phyloP scores from a whole-genome alignment of 78 protist species.

The Parvularia atlantis region DNA sequence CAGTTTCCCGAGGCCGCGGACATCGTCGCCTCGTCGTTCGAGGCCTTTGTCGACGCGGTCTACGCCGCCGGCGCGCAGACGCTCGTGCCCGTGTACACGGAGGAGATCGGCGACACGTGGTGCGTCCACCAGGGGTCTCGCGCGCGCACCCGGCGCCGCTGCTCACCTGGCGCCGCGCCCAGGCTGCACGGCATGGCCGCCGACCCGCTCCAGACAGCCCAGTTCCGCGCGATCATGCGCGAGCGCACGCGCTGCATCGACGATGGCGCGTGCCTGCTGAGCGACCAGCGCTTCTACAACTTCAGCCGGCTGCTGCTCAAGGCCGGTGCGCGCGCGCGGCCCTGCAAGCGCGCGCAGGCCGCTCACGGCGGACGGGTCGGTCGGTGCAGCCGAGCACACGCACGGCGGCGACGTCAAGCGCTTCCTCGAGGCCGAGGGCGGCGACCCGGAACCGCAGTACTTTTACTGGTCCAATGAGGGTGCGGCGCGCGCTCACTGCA shows the following conservation, averaged over 20 bases:
- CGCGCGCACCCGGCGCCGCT: background rate
- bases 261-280: background rate
- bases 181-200: background rate
- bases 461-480: background rate
- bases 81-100: background rate
- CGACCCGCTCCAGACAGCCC: background rate
- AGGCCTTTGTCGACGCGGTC: background rate
- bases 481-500: no score
- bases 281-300: background rate
- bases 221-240: background rate
- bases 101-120: slow-evolving; percentile 3
- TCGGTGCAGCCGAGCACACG: background rate
- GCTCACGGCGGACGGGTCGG: no score
- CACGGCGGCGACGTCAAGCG: slow-evolving; percentile 4
- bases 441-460: background rate
- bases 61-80: no score
- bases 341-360: no score
- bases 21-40: background rate
- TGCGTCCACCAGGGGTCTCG: background rate
- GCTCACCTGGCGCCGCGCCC: background rate
- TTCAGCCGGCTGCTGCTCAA: background rate
- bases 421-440: background rate
- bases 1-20: no score
- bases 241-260: background rate
- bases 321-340: background rate